These are phyloP conservation scores for Monosporozyma unispora DNA, from an alignment of 805 yeast species.

Conservation along the genomic window DNA sequence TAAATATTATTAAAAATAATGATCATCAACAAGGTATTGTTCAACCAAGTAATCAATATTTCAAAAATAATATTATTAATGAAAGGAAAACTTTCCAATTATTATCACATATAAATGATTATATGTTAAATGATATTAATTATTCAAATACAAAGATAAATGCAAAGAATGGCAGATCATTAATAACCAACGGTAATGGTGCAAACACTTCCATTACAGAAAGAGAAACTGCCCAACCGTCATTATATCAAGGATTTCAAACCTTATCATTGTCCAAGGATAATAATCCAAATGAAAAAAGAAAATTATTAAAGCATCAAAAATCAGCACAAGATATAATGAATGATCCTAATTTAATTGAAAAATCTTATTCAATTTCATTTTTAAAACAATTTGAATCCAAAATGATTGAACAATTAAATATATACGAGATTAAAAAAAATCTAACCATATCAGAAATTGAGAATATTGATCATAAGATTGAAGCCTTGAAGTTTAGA, in stretches of 20 bases:
- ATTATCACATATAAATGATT: constrained; percentile 50
- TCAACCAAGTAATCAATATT: constrained; percentile 28
- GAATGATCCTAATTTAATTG: constrained; percentile 36
- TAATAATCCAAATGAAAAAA: constrained; percentile 6
- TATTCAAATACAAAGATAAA: constrained; percentile 10
- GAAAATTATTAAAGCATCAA: constrained; percentile 10
- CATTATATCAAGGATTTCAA: constrained; percentile 5
- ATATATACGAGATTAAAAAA: constrained; percentile 52
- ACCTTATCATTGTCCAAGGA: not conserved
- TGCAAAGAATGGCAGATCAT: constrained; percentile 6
- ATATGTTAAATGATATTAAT: constrained; percentile 45
- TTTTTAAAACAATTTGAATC: constrained; percentile 33
- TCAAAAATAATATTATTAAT: constrained; percentile 29
- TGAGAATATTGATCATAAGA: constrained; percentile 50
- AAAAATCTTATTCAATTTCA: constrained; percentile 34
- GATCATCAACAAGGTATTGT: not conserved
- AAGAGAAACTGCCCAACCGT: not conserved
- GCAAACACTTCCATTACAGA: not conserved
- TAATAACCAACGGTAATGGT: not conserved
- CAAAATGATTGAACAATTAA: constrained; percentile 39
- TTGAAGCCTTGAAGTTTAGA: constrained; percentile 41
- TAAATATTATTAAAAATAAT: not conserved
- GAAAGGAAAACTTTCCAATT: constrained; percentile 40
- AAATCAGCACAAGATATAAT: not conserved
- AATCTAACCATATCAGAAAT: constrained; percentile 58